Base-by-base conservation (phyloP, 2,329 filamentous ascomycete genomes). In the Parastagonospora nodorum region DNA sequence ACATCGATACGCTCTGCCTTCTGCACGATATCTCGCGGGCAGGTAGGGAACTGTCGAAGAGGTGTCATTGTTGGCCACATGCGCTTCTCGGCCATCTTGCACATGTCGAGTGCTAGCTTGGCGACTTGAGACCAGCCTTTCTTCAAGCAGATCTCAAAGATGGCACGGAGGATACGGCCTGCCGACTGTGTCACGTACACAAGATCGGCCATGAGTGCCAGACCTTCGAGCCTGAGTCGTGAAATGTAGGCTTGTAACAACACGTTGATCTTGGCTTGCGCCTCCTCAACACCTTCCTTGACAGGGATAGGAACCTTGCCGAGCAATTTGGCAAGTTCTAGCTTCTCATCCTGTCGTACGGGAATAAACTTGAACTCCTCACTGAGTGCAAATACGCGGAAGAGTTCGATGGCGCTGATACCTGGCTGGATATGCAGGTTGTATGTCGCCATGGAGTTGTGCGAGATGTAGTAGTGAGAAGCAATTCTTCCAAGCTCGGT, bases 31-130 rank as follows among this genome's bases (percentile, higher is more conserved):
- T 97, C 93, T 35, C 86, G 81, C 2, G 92, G 86, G 67, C 92
- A 96, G n/a, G 52, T 60, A 8, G 69, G 67, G 69, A 99, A 99
- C 68, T 99, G 94, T 46, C 94, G 86, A 29, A 99, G 80, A 9
- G 95, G 94, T 32, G 91, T 90, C 94, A 97, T 99, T 5, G 93
- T 97, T 11, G 93, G 92, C 94, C 94, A 99, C 95, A 99, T 99
- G 42, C 95, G 85, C 81, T 96, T 96, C 79, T 99, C 94, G 0
- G 93, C 94, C 91, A 96, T 97, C 78, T 99, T 99, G 78, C 95
- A 99, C 45, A 99, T 82, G 64, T 96, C 90, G 36, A 99, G 80
- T 0, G 94, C 92, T 55, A 89, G 91, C 77, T 94, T 96, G 8
- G 94, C 90, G 3, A 97, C 94, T 12, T 87, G 88, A 1, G 94